Conservation (phyloP, 2,329 filamentous ascomycete genomes). For the Monosporascus sp. region DNA sequence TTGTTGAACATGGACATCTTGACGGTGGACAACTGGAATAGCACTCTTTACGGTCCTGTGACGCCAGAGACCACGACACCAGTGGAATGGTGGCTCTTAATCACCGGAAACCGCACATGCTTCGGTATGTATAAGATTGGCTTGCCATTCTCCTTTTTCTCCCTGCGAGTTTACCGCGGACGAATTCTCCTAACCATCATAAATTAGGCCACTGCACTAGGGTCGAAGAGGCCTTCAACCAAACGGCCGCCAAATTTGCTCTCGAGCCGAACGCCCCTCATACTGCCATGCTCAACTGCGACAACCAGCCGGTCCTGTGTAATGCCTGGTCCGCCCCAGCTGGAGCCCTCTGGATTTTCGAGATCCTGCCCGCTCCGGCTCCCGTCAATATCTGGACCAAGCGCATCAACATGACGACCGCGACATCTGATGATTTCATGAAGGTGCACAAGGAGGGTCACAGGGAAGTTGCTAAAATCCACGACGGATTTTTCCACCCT, state of each 20-base stretch:
- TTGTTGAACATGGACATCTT: conserved; percentile 50
- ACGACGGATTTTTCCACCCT: conserved; percentile 70
- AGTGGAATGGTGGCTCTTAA: conserved; percentile 71
- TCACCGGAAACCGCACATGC: conserved; percentile 75
- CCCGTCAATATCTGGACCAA: conserved; percentile 60
- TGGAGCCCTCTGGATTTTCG: conserved; percentile 62
- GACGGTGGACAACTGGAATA: conserved; percentile 66
- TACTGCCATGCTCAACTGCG: conserved; percentile 68
- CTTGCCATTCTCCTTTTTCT: neutral
- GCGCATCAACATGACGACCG: conserved; percentile 65
- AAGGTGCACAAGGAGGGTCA: conserved; percentile 52
- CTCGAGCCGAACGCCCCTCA: conserved; percentile 57
- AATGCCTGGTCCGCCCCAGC: conserved; percentile 65
- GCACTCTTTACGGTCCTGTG: conserved; percentile 60
- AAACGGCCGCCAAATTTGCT: conserved; percentile 60
- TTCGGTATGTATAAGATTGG: conserved; percentile 42
- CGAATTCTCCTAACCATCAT: conserved; percentile 7
- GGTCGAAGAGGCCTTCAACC: conserved; percentile 62
- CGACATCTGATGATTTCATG: conserved; percentile 59
- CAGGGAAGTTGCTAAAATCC: conserved; percentile 34
- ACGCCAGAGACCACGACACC: conserved; percentile 54
- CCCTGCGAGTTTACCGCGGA: neutral
- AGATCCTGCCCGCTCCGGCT: conserved; percentile 60
- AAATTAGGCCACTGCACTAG: conserved; percentile 56
- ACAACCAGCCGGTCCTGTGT: conserved; percentile 69